Evolutionary conservation across 2,329 filamentous ascomycete species (phyloP).

Genomic region (Paraconiothyrium sp.): DNA sequence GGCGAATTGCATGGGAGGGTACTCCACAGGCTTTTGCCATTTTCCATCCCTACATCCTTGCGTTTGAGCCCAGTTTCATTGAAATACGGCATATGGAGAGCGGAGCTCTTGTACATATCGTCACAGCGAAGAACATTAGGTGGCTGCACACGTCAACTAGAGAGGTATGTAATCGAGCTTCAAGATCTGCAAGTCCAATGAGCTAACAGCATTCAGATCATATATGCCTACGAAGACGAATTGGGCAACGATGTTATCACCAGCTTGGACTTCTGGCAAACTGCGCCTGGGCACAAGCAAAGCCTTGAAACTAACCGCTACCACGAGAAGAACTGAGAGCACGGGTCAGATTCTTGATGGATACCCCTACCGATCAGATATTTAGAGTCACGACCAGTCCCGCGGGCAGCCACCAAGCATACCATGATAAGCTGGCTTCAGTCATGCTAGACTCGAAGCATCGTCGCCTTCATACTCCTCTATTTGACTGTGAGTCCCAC

Average conservation of each 20-base stretch:
- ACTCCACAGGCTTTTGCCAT: conserved; percentile 91
- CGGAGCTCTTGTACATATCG: conserved; percentile 88
- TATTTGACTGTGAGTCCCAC: not conserved
- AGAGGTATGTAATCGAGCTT: conserved; percentile 71
- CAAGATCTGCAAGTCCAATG: not conserved
- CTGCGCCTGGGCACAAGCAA: conserved; percentile 39
- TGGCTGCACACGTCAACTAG: conserved; percentile 97
- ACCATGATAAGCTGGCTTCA: not conserved
- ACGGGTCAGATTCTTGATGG: not conserved
- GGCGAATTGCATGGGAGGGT: conserved; percentile 98
- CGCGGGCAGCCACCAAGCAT: not conserved
- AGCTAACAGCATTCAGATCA: conserved; percentile 69
- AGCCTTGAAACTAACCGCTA: conserved; percentile 37
- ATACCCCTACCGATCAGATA: not conserved
- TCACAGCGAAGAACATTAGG: conserved; percentile 94
- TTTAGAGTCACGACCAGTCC: not conserved
- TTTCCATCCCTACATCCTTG: conserved; percentile 95
- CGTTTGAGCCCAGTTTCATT: conserved; percentile 97
- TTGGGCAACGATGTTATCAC: conserved; percentile 91
- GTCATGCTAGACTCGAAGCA: not conserved
- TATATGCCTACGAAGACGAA: conserved; percentile 98
- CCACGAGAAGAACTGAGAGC: conserved; percentile 38
- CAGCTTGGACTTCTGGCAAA: conserved; percentile 90
- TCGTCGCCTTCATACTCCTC: not conserved
- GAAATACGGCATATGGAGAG: conserved; percentile 96